A percentile compares a stretch with the other conserved stretches of the same genome.
phyloP scores from a whole-genome alignment of 495 filamentous ascomycete genomes.

The Friedmanniomyces simplex region DNA sequence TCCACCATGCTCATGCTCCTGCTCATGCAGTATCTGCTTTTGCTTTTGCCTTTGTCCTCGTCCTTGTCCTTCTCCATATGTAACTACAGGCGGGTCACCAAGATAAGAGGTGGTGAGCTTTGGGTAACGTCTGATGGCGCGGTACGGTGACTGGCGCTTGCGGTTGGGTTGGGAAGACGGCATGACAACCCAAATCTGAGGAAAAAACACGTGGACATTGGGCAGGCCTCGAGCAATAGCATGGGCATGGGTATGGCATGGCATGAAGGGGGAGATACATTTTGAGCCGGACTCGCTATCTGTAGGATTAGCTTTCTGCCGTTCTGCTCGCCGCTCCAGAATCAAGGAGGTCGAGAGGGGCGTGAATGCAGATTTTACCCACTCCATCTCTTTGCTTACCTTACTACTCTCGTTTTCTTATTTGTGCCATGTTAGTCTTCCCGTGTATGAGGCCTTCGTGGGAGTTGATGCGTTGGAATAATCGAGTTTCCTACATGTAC shows the following conservation, averaged over 20 bases:
- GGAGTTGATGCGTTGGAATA: too few species aligned
- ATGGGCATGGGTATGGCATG: too few species aligned
- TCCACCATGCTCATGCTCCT: too few species aligned
- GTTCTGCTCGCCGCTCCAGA: neutral
- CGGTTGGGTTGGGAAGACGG: neutral
- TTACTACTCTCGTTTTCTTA: too few species aligned
- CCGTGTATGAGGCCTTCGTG: too few species aligned
- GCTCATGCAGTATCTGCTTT: neutral
- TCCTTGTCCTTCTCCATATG: neutral
- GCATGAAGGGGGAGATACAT: neutral
- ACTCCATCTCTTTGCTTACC: too few species aligned
- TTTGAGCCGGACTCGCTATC: constrained; percentile 4
- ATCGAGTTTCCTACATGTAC: too few species aligned
- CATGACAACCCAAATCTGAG: neutral
- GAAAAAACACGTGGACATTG: neutral
- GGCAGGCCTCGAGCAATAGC: neutral
- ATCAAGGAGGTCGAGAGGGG: neutral
- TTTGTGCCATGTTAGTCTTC: too few species aligned
- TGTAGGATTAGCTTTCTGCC: constrained; percentile 10
- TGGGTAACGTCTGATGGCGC: too few species aligned
- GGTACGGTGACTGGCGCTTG: too few species aligned
- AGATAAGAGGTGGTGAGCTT: neutral
- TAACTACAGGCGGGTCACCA: neutral
- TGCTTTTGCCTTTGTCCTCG: neutral
- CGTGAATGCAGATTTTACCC: constrained; percentile 5